phyloP scores from a whole-genome alignment of 306 rosid genomes.

The Cicer chorassanicum region DNA sequence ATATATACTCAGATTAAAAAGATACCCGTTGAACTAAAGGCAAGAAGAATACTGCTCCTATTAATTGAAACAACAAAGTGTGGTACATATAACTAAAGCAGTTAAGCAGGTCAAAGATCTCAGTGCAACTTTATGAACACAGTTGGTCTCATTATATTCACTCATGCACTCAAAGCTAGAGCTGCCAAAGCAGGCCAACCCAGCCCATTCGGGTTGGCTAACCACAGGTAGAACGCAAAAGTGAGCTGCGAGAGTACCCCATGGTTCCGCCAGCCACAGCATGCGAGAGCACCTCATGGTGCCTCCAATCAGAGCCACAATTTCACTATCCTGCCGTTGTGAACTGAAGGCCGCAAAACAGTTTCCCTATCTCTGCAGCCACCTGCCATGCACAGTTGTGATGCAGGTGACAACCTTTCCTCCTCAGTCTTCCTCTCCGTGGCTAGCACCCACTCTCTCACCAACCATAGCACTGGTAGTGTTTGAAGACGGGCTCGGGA shows the following conservation, averaged over 20 bases:
- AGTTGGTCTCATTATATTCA: not conserved
- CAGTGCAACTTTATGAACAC: not conserved
- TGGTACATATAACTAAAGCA: not conserved
- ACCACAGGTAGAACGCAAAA: not conserved
- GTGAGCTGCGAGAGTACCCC: not conserved
- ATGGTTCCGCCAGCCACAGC: not conserved
- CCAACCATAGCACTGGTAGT: constrained; percentile 1
- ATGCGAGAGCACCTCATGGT: not conserved
- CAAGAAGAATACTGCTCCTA: not conserved
- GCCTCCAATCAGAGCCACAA: not conserved
- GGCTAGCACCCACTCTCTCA: not conserved
- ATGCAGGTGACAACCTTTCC: not conserved
- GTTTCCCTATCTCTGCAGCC: not conserved
- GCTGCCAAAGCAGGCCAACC: not conserved
- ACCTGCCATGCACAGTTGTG: not conserved
- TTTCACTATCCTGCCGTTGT: not conserved
- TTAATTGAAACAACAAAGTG: constrained; percentile 10
- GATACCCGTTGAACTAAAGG: not conserved
- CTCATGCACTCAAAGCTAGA: not conserved
- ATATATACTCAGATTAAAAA: constrained; percentile 7
- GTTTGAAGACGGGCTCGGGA: not conserved
- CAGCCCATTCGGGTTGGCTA: not conserved
- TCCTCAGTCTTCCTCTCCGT: not conserved
- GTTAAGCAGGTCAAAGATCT: not conserved
- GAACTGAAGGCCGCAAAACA: not conserved